Evolutionary conservation across 1,139 yeast genomes (phyloP), one percentile per base, ranked within the genome.

Genomic region (Pichia sp.): DNA sequence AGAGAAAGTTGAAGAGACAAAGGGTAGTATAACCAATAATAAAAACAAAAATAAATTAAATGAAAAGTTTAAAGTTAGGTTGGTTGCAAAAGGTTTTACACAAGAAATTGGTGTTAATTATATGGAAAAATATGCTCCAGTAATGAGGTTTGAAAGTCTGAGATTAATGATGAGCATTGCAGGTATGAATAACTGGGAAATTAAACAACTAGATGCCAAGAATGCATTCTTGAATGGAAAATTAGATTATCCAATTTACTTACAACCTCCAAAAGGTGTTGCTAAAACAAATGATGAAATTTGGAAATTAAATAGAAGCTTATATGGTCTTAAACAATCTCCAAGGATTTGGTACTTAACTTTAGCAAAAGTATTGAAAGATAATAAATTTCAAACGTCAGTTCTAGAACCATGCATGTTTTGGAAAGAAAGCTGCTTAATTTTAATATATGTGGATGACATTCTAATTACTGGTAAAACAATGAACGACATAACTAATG

Each of bases 211-310:
- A 18, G 49, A 47, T 35, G 43, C 43, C 3, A 41, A 41, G 16
- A 45, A 30, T 31, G 42, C 46, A n/a, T 46, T 47, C 24, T 20
- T 43, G 3, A 41, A 43, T 33, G 46, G 48, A 8, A 29, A 38
- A 4, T 31, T 47, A 16, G 41, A 47, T 22, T 31, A 40, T 26
- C 18, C 22, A 20, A 30, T 39, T 2, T 46, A 35, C 14, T 23
- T 30, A 9, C 11, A 35, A 21, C 39, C 35, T 19, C 39, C 42
- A 13, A 15, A 25, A 8, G 36, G 39, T 4, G 30, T 23, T 14
- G 20, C 14, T n/a, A 15, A 9, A 16, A 11, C n/a, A 9, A 13
- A 34, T 9, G 21, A 26, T 21, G n/a, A 30, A 8, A 23, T 37
- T 4, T 46, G 41, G 41, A 33, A 35, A 27, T n/a, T 46, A 15